A percentile compares a stretch with the other conserved stretches of the same genome.
These are phyloP conservation scores for Ophiosphaerella herpotricha DNA, from an alignment of 2,329 filamentous ascomycete species.

Conservation along the genomic window DNA sequence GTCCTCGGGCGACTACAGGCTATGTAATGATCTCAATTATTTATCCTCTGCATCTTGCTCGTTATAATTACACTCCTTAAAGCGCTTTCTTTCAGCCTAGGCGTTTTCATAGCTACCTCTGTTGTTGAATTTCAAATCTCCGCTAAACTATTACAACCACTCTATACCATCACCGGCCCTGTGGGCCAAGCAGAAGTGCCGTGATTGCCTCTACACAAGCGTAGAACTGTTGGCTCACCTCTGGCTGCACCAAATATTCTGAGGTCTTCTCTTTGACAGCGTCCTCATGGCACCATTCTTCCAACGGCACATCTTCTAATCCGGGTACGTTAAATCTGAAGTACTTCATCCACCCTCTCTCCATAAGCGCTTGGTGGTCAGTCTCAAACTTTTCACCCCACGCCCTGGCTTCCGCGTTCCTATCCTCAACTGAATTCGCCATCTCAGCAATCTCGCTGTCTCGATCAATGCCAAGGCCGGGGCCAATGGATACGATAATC, in stretches of 20 bases:
- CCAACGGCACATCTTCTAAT: constrained; percentile 32
- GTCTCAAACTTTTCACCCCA: constrained; percentile 30
- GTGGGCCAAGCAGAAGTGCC: constrained; percentile 19
- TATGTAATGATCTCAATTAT: too few relatives aligned
- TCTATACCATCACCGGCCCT: not conserved
- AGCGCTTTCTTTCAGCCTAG: too few relatives aligned
- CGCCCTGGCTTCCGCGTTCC: constrained; percentile 20
- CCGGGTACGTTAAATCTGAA: constrained; percentile 38
- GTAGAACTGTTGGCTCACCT: constrained; percentile 32
- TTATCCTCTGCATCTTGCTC: too few relatives aligned
- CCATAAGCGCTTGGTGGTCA: constrained; percentile 30
- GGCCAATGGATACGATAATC: constrained; percentile 37
- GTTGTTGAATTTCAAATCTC: not conserved
- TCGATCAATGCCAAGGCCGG: constrained; percentile 26
- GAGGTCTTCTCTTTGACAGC: constrained; percentile 33
- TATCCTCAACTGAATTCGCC: constrained; percentile 30
- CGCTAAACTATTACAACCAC: not conserved
- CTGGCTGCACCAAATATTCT: constrained; percentile 29
- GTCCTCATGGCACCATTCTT: constrained; percentile 37
- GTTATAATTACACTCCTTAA: too few relatives aligned
- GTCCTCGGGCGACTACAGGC: too few relatives aligned
- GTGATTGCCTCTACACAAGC: constrained; percentile 36
- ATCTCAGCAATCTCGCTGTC: constrained; percentile 28
- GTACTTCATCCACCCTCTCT: constrained; percentile 38
- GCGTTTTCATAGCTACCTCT: too few relatives aligned